Evolutionary conservation across 208 protist species (phyloP).

Genomic region (Pavlovales sp.): DNA sequence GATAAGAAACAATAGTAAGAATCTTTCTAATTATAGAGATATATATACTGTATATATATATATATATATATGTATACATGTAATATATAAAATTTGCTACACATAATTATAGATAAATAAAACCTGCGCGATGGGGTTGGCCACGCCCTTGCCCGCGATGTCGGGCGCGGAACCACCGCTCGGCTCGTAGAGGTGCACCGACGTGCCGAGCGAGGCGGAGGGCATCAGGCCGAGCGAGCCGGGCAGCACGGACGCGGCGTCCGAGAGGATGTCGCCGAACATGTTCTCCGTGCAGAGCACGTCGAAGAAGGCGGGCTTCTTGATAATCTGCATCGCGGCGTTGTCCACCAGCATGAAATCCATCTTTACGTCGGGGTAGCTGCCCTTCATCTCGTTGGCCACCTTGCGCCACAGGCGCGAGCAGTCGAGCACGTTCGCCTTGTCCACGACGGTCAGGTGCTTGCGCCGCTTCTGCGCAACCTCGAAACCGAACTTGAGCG

Average conservation of each 20-base stretch:
- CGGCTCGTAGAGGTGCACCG: constrained; percentile 49
- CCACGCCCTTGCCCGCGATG: constrained; percentile 52
- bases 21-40: too few species aligned
- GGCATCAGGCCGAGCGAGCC: constrained; percentile 56
- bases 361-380: constrained; percentile 1
- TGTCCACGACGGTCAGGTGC: constrained; percentile 30
- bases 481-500: constrained; percentile 11
- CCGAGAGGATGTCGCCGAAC: constrained; percentile 59
- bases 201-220: constrained; percentile 44
- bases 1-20: too few species aligned
- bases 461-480: background rate
- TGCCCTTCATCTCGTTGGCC: background rate
- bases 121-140: constrained; percentile 48
- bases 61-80: too few species aligned
- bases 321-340: constrained; percentile 36
- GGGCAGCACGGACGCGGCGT: constrained; percentile 51
- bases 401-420: constrained; percentile 18
- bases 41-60: too few species aligned
- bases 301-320: constrained; percentile 41
- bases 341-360: constrained; percentile 38
- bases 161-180: constrained; percentile 56
- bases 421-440: constrained; percentile 38
- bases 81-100: too few species aligned
- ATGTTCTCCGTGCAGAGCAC: constrained; percentile 56
- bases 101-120: too few species aligned